Evolutionary conservation across 345 rosid genomes (phyloP), one percentile per base, ranked within the genome.

Genomic region (Raphanus raphanistrum): DNA sequence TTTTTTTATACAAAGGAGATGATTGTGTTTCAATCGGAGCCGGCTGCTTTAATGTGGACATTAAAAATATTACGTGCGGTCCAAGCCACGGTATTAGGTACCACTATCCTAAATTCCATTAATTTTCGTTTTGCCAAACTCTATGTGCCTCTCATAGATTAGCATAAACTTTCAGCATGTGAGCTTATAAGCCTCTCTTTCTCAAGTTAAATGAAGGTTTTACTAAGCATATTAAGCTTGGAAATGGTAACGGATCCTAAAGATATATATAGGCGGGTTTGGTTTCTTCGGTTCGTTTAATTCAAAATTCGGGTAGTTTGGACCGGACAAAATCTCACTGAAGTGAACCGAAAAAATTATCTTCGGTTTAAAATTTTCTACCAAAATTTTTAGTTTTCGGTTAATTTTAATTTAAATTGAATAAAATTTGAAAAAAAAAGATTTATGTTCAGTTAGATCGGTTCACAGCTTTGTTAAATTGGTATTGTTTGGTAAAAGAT

Each of bases 71-170:
- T 15, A 87, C 97, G 1, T 94, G 98, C 55, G 97, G 97, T 77
- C 98, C 97, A 66, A 82, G 97, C 79, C 98, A 92, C 72, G 98
- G 98, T 67, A 90, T 92, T 73, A 94, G 98, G 98, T 92, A 79
- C 8, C 32, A 2, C 6, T 43, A 59, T 35, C 62, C 52, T 82
- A 28, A 2, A 26, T 71, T 25, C 5, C 61, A 66, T 66, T 70
- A 36, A 6, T 11, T 16, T 3, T 38, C 26, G 32, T 55, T 35
- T 21, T 66, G 73, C 81, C 81, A 32, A 78, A 66, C 77, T 72
- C 68, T 72, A 48, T 72, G 31, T 31, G 21, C 31, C 66, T 58
- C 66, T 66, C 15, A 33, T 41, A 71, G 62, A 72, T 0, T 66
- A 72, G 69, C 57, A 45, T 35, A 66, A 36, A 50, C 16, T 59